phyloP scores from a whole-genome alignment of 768 basidiomycete genomes.

The Tephrocybe sp. region DNA sequence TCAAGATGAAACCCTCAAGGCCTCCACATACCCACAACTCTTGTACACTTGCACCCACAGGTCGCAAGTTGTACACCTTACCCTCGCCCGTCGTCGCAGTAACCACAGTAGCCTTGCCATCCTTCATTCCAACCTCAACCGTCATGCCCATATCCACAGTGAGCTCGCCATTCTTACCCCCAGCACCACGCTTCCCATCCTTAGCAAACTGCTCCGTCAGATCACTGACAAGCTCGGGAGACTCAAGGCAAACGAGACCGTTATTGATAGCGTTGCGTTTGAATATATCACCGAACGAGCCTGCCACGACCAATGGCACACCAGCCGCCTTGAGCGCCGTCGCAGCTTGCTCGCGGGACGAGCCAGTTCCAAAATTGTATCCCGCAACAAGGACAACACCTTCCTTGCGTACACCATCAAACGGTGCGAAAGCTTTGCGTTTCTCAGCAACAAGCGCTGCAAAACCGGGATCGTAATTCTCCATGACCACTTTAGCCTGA shows the following conservation, averaged over 20 bases:
- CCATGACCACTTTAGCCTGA: conserved; percentile 97
- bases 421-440: conserved; percentile 23
- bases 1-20: conserved; percentile 87
- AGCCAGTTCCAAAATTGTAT: conserved; percentile 98
- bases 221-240: conserved; percentile 83
- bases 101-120: conserved; percentile 64
- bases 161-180: conserved; percentile 77
- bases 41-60: conserved; percentile 92
- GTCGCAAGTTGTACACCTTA: conserved; percentile 63
- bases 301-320: conserved; percentile 90
- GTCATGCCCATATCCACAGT: conserved; percentile 74
- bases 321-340: conserved; percentile 95
- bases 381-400: conserved; percentile 87
- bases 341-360: conserved; percentile 96
- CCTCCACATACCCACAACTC: conserved; percentile 97
- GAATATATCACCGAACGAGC: conserved; percentile 98
- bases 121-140: conserved; percentile 63
- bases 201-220: conserved; percentile 74
- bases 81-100: conserved; percentile 37
- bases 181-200: conserved; percentile 72
- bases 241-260: conserved; percentile 92
- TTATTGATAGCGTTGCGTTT: conserved; percentile 99
- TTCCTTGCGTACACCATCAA: conserved; percentile 31
- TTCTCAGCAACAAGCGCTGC: conserved; percentile 64
- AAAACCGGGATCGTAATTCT: conserved; percentile 95